Evolutionary conservation across 805 yeast genomes (phyloP), one percentile per base, ranked within the genome.

Genomic region (Komagataella populi): DNA sequence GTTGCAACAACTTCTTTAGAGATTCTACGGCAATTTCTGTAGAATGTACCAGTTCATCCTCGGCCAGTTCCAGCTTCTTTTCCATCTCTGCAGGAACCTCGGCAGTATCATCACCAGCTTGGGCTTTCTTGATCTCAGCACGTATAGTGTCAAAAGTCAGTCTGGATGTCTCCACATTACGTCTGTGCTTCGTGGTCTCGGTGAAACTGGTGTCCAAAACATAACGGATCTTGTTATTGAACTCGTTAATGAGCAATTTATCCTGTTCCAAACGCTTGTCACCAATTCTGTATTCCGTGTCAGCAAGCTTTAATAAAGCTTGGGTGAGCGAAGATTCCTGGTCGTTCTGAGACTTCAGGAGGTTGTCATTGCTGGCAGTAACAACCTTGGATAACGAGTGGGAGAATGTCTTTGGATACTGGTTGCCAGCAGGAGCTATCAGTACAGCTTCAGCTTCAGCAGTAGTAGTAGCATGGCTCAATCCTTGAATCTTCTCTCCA

Each of bases 21-120:
- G 81, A 79, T 58, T 79, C 77, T n/a, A 84, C 93, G 0, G 95
- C 93, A 23, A 74, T 69, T 52, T 84, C 83, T 3, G 89, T 85
- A 23, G 88, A 87, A 57, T 81, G 77, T 43, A 86, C 93, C 56
- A 86, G 76, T 55, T 84, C 91, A 62, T 86, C 95, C 65, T 86
- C 95, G 54, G 72, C 72, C 16, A 69, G 63, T 53, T 80, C 81
- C 56, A 78, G 67, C 51, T 76, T 78, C 55, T 72, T 74, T 54
- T 70, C 69, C 56, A 81, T 72, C 46, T 69, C 71, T 50, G 78
- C 84, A 18, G 79, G 63, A 47, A 75, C 66, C 46, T 71, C 72
- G 10, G 63, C 68, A 23, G 64, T 54, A 45, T 62, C 62, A 46
- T 70, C 70, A 45, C 68, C 72, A 48, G 61, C 63, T 54, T 65